phyloP scores from a whole-genome alignment of 148 eudicot species.

The Rhododendron mucronatum region DNA sequence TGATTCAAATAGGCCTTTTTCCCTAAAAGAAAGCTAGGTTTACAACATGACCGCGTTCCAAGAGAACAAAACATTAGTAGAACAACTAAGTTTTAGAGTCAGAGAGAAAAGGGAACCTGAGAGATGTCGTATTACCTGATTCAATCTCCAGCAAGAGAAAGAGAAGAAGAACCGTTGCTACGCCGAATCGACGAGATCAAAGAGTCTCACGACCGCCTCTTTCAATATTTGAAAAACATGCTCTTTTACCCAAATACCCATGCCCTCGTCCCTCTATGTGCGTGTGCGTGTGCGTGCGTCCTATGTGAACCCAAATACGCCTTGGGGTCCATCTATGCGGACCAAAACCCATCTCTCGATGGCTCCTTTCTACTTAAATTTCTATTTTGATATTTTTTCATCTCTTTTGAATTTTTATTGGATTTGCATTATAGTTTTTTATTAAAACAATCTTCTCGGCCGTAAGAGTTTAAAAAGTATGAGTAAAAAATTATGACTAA shows the following conservation, averaged over 20 bases:
- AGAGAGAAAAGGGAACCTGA: not conserved
- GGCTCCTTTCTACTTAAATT: not conserved
- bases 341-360: not conserved
- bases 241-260: constrained; percentile 7
- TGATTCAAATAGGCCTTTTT: not conserved
- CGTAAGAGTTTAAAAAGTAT: not conserved
- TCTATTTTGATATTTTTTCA: not conserved
- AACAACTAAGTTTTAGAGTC: not conserved
- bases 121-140: not conserved
- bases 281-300: not conserved
- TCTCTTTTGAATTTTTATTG: not conserved
- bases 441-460: not conserved
- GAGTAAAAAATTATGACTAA: no score
- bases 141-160: not conserved
- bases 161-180: not conserved
- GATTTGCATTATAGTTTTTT: no score
- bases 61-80: not conserved
- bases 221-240: constrained; percentile 11
- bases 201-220: not conserved
- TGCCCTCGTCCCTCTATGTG: not conserved
- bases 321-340: no score
- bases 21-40: not conserved
- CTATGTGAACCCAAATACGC: not conserved
- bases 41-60: not conserved
- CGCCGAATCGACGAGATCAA: not conserved